phyloP scores from a whole-genome alignment of 169 alveolate species.

The Plasmodium blacklocki region DNA sequence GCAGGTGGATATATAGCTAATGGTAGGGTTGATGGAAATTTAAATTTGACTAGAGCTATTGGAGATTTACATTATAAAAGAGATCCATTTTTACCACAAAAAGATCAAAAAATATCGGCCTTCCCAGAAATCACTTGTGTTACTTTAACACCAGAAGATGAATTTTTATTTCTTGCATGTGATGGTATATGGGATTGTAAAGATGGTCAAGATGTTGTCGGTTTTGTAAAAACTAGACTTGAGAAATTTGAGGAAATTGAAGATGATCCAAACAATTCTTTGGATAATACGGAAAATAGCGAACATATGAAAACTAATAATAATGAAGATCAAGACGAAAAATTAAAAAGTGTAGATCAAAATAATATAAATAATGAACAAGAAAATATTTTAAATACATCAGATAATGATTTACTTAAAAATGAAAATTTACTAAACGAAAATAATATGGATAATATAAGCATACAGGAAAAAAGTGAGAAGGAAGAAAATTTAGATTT shows the following conservation, averaged over 20 bases:
- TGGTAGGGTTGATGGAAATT: constrained; percentile 96
- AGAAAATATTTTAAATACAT: not conserved
- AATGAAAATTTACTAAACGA: constrained; percentile 8
- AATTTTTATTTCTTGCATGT: constrained; percentile 98
- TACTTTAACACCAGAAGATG: constrained; percentile 90
- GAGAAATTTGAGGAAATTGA: constrained; percentile 31
- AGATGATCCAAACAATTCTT: not conserved
- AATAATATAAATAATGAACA: constrained; percentile 8
- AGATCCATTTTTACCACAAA: constrained; percentile 88
- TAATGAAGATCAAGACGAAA: constrained; percentile 35
- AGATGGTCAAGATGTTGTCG: constrained; percentile 94
- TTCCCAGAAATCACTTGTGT: constrained; percentile 94
- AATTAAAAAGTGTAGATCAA: constrained; percentile 10
- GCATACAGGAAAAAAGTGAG: constrained; percentile 2
- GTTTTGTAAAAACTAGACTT: constrained; percentile 84
- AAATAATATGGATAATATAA: constrained; percentile 9
- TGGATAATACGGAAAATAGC: constrained; percentile 9
- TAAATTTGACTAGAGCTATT: constrained; percentile 96
- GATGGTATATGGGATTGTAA: constrained; percentile 99
- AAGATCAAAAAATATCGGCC: constrained; percentile 95
- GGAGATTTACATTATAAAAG: constrained; percentile 97
- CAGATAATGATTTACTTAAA: constrained; percentile 8
- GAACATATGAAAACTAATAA: constrained; percentile 6
- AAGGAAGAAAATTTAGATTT: constrained; percentile 2
- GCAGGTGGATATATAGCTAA: constrained; percentile 97